These are phyloP conservation scores for Acanthamoeba sp. DNA, from an alignment of 208 protist genomes.

Conservation along the genomic window DNA sequence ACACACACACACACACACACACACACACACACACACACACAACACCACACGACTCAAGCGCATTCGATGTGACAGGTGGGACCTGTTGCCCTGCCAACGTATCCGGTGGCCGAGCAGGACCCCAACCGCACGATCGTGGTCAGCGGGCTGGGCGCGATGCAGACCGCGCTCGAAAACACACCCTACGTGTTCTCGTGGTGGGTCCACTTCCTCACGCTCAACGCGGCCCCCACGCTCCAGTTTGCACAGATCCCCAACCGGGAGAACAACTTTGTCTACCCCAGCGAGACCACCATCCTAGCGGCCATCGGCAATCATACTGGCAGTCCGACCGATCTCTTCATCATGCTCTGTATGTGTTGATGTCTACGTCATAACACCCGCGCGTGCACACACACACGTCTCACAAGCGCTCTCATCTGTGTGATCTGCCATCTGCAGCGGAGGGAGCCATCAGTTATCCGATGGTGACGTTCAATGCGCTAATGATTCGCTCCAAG, in stretches of 20 bases:
- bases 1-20: no score
- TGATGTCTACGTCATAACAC: no score
- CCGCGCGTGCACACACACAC: not conserved
- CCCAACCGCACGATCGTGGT: not conserved
- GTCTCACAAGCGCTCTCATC: not conserved
- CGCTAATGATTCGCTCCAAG: not conserved
- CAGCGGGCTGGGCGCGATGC: not conserved
- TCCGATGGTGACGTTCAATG: constrained; percentile 24
- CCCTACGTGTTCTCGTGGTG: not conserved
- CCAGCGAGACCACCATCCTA: not conserved
- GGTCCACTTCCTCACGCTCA: constrained; percentile 20
- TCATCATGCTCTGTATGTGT: not conserved
- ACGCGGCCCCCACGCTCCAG: not conserved
- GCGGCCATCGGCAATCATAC: not conserved
- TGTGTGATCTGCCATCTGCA: not conserved
- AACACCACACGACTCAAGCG: no score
- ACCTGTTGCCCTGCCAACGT: not conserved
- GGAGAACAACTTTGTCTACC: not conserved
- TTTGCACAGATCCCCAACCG: not conserved
- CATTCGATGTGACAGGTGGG: not conserved
- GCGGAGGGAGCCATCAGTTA: not conserved
- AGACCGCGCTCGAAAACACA: not conserved
- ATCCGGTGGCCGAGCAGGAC: not conserved
- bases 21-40: not conserved
- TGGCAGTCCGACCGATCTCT: not conserved